phyloP scores from a whole-genome alignment of 2,329 filamentous ascomycete species.

The Neoscytalidium dimidiatum region DNA sequence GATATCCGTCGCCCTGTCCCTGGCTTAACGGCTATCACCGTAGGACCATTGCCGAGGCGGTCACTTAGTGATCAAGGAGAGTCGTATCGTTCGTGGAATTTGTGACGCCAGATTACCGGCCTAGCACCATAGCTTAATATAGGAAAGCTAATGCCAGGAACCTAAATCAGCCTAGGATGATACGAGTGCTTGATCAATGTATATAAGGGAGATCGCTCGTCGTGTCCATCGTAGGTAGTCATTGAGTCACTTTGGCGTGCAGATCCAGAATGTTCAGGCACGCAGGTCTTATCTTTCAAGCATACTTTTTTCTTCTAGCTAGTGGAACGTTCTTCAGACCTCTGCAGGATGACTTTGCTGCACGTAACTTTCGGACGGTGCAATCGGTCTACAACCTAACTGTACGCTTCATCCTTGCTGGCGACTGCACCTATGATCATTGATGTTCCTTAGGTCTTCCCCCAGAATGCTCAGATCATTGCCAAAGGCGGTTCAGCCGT shows the following conservation, averaged over 20 bases:
- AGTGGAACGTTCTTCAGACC: not conserved
- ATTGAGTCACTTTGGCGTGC: not conserved
- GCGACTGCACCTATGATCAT: not conserved
- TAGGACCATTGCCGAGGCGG: not conserved
- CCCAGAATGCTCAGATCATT: constrained; percentile 41
- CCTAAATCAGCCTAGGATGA: not conserved
- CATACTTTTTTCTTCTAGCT: not conserved
- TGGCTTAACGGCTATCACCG: not conserved
- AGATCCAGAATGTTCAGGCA: not conserved
- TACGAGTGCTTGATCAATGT: not conserved
- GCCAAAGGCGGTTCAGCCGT: constrained; percentile 36
- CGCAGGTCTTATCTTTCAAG: not conserved
- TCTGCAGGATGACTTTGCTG: constrained; percentile 9
- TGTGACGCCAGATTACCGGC: not conserved
- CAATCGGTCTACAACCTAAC: constrained; percentile 44
- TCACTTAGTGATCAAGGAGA: no score
- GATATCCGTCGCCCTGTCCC: no score
- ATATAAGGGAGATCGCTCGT: not conserved
- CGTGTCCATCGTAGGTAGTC: not conserved
- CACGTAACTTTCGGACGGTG: constrained; percentile 42
- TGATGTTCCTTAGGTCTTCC: constrained; percentile 29
- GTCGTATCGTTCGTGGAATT: not conserved
- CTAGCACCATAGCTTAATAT: not conserved
- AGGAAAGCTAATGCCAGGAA: not conserved
- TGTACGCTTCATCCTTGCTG: constrained; percentile 22